Base-by-base conservation (phyloP, 169 alveolate genomes). In the Plasmodium knowlesi region DNA sequence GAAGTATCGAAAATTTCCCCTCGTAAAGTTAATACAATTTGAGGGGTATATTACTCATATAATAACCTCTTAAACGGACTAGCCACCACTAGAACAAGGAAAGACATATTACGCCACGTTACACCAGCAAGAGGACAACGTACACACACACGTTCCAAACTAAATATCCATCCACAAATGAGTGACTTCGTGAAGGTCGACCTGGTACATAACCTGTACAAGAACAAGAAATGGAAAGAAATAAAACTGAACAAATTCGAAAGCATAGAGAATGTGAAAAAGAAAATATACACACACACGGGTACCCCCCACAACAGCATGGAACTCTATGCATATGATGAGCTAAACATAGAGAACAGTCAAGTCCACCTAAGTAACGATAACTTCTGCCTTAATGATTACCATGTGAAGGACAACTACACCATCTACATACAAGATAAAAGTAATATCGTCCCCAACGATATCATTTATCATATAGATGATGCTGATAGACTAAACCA, bases 311-410 rank as follows among this genome's bases (percentile, higher is more conserved):
- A 86, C 8, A 82, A 88, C 28, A 57, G 39, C 53, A 93, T 93
- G 96, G 70, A 84, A n/a, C 70, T 95, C 34, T 93, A 91, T 83
- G 97, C 97, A 37, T 86, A 93, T 67, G 84, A 53, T 22, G 95
- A 94, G n/a, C 43, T 46, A 9, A 80, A 86, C 74, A 78, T 92
- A 22, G 82, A 79, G 12, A 71, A 76, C 25, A 93, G 94, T 1
- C 96, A 90, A 83, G 86, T 95, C 0, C 79, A 37, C 76, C 57
- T 95, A 71, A 84, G 86, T 71, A 85, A 93, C 25, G 94, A 95
- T 37, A 6, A 76, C 19, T 50, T 46, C n/a, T 57, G 78, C 19
- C 76, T 95, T 37, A 54, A 90, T 76, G 92, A 53, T 86, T 95
- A 93, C 53, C 84, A 93, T 5, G 93, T 95, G 32, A 80, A 83